Percentiles rank a stretch among this genome's conserved stretches.
Conservation (phyloP, 257 asterid species). For the Solanum medicagineum region DNA sequence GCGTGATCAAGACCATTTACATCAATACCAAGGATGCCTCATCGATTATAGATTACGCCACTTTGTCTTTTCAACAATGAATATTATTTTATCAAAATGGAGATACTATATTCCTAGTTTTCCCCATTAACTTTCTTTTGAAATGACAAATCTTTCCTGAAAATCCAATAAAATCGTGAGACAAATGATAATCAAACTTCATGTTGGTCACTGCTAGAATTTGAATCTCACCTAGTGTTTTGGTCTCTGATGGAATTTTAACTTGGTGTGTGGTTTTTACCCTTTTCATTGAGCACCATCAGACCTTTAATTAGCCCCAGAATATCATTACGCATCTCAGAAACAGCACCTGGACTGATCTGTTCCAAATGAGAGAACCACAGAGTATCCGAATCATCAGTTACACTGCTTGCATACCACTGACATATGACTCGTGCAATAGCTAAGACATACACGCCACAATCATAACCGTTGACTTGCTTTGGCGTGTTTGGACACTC, state of each 20-base stretch:
- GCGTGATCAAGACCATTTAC: background rate
- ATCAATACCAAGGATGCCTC: background rate
- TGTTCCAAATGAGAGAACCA: constrained; percentile 43
- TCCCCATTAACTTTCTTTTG: background rate
- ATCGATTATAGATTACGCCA: background rate
- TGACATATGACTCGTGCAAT: constrained; percentile 45
- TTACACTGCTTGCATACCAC: constrained; percentile 33
- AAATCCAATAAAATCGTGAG: background rate
- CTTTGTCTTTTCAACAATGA: background rate
- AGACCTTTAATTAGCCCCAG: constrained; percentile 33
- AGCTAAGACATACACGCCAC: constrained; percentile 70
- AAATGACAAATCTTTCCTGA: background rate
- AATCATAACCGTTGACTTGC: constrained; percentile 59
- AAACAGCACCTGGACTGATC: constrained; percentile 35
- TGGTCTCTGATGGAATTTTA: background rate
- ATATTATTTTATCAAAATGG: background rate
- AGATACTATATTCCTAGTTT: background rate
- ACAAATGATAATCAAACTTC: background rate
- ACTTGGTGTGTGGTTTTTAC: background rate
- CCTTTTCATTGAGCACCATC: constrained; percentile 11
- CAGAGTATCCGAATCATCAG: constrained; percentile 12
- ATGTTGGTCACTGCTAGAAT: background rate
- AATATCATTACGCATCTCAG: constrained; percentile 43
- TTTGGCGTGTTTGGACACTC: constrained; percentile 32
- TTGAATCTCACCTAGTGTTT: background rate